phyloP scores from a whole-genome alignment of 768 basidiomycete genomes.

The Guyanaporus albipodus region DNA sequence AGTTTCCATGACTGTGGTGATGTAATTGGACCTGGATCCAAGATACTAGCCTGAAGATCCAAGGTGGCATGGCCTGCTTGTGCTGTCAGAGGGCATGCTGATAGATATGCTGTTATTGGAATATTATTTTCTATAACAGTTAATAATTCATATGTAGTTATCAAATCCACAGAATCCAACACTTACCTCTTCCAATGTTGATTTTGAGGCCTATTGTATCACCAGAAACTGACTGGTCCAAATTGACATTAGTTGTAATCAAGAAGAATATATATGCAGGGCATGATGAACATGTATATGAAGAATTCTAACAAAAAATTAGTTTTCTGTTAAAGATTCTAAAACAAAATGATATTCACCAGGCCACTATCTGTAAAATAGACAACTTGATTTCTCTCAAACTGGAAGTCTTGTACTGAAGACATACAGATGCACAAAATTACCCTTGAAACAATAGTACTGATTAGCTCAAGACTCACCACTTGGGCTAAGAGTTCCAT shows the following conservation, averaged over 20 bases:
- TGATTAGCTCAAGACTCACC: no score
- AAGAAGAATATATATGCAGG: slow-evolving; percentile 4
- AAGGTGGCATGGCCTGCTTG: background rate
- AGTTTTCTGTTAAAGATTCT: background rate
- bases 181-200: background rate
- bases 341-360: background rate
- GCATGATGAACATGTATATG: background rate
- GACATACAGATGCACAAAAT: no score
- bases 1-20: slow-evolving; percentile 3
- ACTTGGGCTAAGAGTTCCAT: background rate
- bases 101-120: slow-evolving; percentile 1
- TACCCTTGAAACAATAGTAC: no score
- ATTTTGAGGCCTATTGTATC: background rate
- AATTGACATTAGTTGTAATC: slow-evolving; percentile 6
- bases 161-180: background rate
- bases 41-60: background rate
- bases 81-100: slow-evolving; percentile 6
- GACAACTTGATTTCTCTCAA: background rate
- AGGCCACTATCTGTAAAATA: background rate
- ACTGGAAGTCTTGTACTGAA: background rate
- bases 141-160: background rate
- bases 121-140: background rate
- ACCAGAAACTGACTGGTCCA: background rate
- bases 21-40: background rate
- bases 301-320: background rate